These are phyloP conservation scores for Durio zibethinus DNA, from an alignment of 345 rosid species.

Conservation along the genomic window DNA sequence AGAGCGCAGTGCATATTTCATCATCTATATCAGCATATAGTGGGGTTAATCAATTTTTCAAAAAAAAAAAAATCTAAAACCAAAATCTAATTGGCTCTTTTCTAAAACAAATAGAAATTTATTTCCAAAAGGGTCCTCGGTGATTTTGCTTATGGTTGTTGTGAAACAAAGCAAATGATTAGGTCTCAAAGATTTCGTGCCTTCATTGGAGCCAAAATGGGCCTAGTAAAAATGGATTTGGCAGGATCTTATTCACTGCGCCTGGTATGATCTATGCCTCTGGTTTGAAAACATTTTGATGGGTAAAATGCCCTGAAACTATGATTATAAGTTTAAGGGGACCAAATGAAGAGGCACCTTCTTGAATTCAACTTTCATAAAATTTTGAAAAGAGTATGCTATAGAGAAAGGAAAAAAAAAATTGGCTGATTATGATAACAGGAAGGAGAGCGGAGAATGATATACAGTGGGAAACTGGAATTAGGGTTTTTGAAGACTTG, in stretches of 20 bases:
- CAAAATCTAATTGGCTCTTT: not conserved
- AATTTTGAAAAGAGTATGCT: not conserved
- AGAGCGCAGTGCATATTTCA: slow-evolving; percentile 66
- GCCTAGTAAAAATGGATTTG: too few relatives aligned
- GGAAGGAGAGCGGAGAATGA: not conserved
- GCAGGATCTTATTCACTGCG: too few relatives aligned
- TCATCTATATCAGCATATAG: slow-evolving; percentile 25
- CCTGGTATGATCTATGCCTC: too few relatives aligned
- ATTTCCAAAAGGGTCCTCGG: slow-evolving; percentile 35
- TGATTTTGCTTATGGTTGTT: slow-evolving; percentile 35
- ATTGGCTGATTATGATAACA: too few relatives aligned
- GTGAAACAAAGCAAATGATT: slow-evolving; percentile 33
- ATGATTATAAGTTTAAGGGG: not conserved
- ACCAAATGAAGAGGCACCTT: slow-evolving; percentile 25
- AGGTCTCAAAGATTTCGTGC: slow-evolving; percentile 60
- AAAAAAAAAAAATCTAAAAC: not conserved
- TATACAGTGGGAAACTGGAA: not conserved
- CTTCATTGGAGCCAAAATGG: slow-evolving; percentile 55
- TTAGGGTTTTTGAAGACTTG: slow-evolving; percentile 6
- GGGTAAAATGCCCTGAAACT: slow-evolving; percentile 18
- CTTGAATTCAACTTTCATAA: too few relatives aligned
- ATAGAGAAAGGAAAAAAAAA: not conserved
- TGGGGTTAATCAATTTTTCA: not conserved
- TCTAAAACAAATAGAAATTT: not conserved
- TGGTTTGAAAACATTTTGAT: too few relatives aligned